phyloP scores from a whole-genome alignment of 1,139 yeast species.

The Blastobotrys raffinosifermentans region DNA sequence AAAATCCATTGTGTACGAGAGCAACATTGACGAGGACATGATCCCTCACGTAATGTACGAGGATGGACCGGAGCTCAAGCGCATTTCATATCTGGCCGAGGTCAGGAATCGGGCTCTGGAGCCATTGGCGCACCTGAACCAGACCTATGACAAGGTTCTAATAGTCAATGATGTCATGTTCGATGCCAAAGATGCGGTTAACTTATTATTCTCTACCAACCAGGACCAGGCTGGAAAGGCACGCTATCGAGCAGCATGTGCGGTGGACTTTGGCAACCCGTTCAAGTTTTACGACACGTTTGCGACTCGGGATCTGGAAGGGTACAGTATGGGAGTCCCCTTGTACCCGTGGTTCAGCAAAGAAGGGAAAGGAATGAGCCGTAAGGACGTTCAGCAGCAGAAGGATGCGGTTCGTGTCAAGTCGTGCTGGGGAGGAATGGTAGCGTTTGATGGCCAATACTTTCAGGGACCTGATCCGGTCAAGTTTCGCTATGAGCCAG shows the following conservation, averaged over 20 bases:
- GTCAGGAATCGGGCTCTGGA: slow-evolving; percentile 15
- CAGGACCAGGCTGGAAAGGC: slow-evolving; percentile 9
- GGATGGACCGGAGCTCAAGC: slow-evolving; percentile 8
- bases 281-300: slow-evolving; percentile 18
- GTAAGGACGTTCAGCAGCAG: slow-evolving; percentile 14
- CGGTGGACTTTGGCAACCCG: slow-evolving; percentile 16
- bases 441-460: slow-evolving; percentile 15
- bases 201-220: slow-evolving; percentile 15
- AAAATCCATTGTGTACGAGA: slow-evolving; percentile 13
- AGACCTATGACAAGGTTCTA: slow-evolving; percentile 34
- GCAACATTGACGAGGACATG: slow-evolving; percentile 6
- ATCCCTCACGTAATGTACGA: slow-evolving; percentile 7
- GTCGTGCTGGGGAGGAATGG: slow-evolving; percentile 20
- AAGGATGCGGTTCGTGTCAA: slow-evolving; percentile 16
- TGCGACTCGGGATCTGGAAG: slow-evolving; percentile 18
- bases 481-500: slow-evolving; percentile 12
- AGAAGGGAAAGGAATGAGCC: slow-evolving; percentile 13
- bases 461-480: slow-evolving; percentile 9
- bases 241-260: slow-evolving; percentile 15
- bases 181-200: slow-evolving; percentile 14
- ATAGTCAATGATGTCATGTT: slow-evolving; percentile 16
- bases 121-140: slow-evolving; percentile 26
- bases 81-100: slow-evolving; percentile 16
- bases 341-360: slow-evolving; percentile 16
- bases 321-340: slow-evolving; percentile 16